These are phyloP conservation scores for Pisolithus tinctorius DNA, from an alignment of 768 basidiomycete genomes.

Conservation along the genomic window DNA sequence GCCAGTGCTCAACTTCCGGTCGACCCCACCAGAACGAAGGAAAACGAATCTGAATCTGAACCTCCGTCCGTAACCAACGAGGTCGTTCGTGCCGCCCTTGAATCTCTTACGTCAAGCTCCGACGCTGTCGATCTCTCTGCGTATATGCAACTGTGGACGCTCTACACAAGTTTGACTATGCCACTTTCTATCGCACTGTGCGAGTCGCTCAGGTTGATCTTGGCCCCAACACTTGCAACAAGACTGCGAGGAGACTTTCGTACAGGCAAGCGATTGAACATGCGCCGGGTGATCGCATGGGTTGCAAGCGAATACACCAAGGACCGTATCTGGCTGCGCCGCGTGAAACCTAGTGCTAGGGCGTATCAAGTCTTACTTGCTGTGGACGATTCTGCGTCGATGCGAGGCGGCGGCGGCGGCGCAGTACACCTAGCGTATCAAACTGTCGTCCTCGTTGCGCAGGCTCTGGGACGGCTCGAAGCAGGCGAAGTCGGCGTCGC, in stretches of 20 bases:
- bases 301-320: conserved; percentile 99
- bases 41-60: conserved; percentile 19
- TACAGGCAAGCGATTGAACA: conserved; percentile 94
- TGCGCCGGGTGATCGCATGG: conserved; percentile 98
- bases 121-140: conserved; percentile 28
- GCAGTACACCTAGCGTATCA: conserved; percentile 86
- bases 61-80: conserved; percentile 9
- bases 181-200: conserved; percentile 89
- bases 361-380: conserved; percentile 95
- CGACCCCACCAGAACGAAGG: conserved; percentile 24
- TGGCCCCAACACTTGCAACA: conserved; percentile 92
- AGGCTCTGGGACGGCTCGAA: conserved; percentile 86
- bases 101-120: conserved; percentile 14
- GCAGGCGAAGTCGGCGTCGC: conserved; percentile 92
- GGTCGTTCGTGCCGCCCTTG: conserved; percentile 15
- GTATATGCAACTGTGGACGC: conserved; percentile 77
- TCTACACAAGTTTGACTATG: conserved; percentile 86
- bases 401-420: conserved; percentile 38
- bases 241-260: conserved; percentile 95
- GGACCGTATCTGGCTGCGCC: conserved; percentile 97
- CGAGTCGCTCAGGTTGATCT: conserved; percentile 92
- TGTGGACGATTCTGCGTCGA: conserved; percentile 93
- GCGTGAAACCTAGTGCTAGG: conserved; percentile 87
- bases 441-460: conserved; percentile 86
- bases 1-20: conserved; percentile 7